Base-by-base conservation (phyloP, 176 grass and related monocot genomes). In the Pontederia paniculata region DNA sequence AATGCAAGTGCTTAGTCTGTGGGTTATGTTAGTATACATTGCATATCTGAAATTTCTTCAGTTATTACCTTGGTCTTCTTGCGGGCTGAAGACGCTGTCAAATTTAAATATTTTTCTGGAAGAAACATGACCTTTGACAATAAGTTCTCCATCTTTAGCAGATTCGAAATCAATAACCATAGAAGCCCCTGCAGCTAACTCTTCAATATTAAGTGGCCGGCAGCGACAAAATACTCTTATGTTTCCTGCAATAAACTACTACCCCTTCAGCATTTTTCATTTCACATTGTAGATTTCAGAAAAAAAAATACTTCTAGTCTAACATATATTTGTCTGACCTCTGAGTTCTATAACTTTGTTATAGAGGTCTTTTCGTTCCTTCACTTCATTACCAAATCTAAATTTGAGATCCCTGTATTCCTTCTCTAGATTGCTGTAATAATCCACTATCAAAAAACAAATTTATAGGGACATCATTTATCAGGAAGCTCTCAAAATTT, bases 191-290 rank as follows among this genome's bases (percentile, higher is more conserved):
- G 63, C 74, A 60, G 75, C 80, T 70, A 81, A 75, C 84, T 97
- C 93, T 72, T 82, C 80, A 9, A 49, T 54, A 64, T 90, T 97
- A 48, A 90, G 76, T 62, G 93, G 93, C n/a, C 93, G 86, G 55
- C 86, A 97, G 0, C 93, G 80, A 14, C 93, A 97, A 66, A 97
- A 97, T 0, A 91, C 93, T 74, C 86, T 81, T 63, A 97, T 97
- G 17, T 97, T 97, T 57, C 93, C 93, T 97, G 52, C 59, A 52
- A 37, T 37, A 3, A 6, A 37, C 28, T 37, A 37, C 28, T 6
- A 37, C 28, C 28, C 0, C 28, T 37, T 37, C 28, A 37, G 28
- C 28, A 37, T 37, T 37, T 37, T 37, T 37, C 28, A 37, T 37
- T 37, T 37, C 5, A 6, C 28, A 37, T 37, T 2, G 28, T 37